phyloP scores from a whole-genome alignment of 2,329 filamentous ascomycete genomes.

The Westerdykella aurantiaca region DNA sequence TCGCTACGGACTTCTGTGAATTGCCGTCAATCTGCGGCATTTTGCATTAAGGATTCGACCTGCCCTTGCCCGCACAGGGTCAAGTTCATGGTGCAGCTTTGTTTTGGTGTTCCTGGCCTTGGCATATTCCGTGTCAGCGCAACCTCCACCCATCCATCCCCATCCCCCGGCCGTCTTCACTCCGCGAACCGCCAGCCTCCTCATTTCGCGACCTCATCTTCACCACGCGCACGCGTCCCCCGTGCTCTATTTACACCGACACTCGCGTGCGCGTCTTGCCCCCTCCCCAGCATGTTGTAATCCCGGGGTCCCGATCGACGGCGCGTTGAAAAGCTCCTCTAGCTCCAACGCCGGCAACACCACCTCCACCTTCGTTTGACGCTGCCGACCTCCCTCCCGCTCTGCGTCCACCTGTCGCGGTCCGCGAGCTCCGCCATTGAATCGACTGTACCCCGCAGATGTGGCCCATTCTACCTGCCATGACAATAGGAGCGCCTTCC shows the following conservation, averaged over 20 bases:
- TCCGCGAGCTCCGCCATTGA: too few relatives aligned
- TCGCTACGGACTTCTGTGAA: neutral
- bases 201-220: constrained; percentile 15
- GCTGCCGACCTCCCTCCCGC: too few relatives aligned
- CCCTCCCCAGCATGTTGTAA: constrained; percentile 16
- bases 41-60: too few relatives aligned
- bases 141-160: constrained; percentile 13
- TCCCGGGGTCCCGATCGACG: neutral
- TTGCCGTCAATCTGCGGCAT: neutral
- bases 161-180: constrained; percentile 1
- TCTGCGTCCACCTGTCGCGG: too few relatives aligned
- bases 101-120: constrained; percentile 18
- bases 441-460: too few relatives aligned
- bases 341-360: too few relatives aligned
- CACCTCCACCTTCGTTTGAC: too few relatives aligned
- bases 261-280: constrained; percentile 13
- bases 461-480: too few relatives aligned
- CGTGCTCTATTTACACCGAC: constrained; percentile 9
- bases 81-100: constrained; percentile 1
- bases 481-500: too few relatives aligned
- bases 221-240: constrained; percentile 11
- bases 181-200: constrained; percentile 24
- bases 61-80: too few relatives aligned
- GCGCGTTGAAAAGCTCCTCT: too few relatives aligned
- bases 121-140: constrained; percentile 20